Conservation (phyloP, 2,329 filamentous ascomycete genomes). For the Xylaria sp. region DNA sequence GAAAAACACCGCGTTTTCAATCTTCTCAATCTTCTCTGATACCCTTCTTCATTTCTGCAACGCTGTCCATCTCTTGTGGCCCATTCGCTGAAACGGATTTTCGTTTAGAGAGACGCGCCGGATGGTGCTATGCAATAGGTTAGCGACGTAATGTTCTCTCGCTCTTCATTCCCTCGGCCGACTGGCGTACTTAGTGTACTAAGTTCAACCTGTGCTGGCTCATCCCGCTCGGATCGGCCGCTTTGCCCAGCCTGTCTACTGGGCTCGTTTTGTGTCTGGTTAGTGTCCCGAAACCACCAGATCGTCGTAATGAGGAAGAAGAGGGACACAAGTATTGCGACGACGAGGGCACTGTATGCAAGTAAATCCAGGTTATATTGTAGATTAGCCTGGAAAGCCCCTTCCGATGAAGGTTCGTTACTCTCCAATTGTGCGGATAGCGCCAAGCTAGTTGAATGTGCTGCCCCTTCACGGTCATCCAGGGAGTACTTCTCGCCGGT, state of each 20-base stretch:
- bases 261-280: no score
- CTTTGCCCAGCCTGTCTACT: no score
- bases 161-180: neutral
- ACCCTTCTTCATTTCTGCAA: neutral
- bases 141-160: neutral
- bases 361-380: no score
- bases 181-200: neutral
- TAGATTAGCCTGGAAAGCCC: no score
- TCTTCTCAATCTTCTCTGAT: conserved; percentile 72
- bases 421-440: neutral
- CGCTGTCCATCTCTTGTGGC: neutral
- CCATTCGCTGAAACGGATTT: conserved; percentile 8
- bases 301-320: no score
- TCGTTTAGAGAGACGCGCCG: neutral
- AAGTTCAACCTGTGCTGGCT: neutral
- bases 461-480: neutral
- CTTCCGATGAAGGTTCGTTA: neutral
- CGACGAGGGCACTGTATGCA: no score
- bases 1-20: conserved; percentile 66
- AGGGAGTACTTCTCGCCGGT: neutral
- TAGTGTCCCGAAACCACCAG: no score
- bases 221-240: no score
- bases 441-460: neutral
- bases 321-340: no score
- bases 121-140: neutral